phyloP scores from a whole-genome alignment of 1,139 yeast genomes.

The Hansenula sp. region DNA sequence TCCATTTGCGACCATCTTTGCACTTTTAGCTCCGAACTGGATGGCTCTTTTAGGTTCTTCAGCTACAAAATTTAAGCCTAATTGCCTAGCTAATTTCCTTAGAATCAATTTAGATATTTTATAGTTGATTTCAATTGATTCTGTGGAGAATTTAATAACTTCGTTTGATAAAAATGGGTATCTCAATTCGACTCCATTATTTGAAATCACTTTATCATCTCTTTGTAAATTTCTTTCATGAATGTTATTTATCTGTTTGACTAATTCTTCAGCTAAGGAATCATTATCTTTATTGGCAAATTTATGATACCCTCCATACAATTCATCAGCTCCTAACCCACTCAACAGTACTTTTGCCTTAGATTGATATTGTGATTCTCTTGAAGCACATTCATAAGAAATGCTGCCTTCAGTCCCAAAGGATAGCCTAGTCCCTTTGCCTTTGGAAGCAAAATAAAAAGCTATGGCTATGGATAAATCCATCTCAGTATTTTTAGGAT shows the following conservation, averaged over 20 bases:
- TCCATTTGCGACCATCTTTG: slow-evolving; percentile 58
- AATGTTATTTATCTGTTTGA: slow-evolving; percentile 66
- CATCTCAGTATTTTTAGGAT: slow-evolving; percentile 89
- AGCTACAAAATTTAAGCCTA: slow-evolving; percentile 55
- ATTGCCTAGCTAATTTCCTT: slow-evolving; percentile 52
- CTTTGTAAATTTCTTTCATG: slow-evolving; percentile 81
- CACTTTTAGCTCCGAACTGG: slow-evolving; percentile 94
- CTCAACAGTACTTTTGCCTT: slow-evolving; percentile 71
- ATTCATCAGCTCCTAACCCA: slow-evolving; percentile 97
- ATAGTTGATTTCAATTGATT: slow-evolving; percentile 45
- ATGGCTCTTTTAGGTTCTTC: slow-evolving; percentile 90
- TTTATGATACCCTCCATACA: slow-evolving; percentile 82
- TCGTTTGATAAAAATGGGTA: slow-evolving; percentile 79
- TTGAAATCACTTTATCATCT: slow-evolving; percentile 82
- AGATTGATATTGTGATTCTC: slow-evolving; percentile 36
- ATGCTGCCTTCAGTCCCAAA: slow-evolving; percentile 13
- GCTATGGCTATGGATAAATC: slow-evolving; percentile 93
- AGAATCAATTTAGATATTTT: slow-evolving; percentile 63
- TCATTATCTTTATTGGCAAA: slow-evolving; percentile 28
- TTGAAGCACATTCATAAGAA: slow-evolving; percentile 7
- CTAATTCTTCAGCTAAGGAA: slow-evolving; percentile 50
- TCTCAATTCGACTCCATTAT: slow-evolving; percentile 87
- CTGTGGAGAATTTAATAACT: slow-evolving; percentile 51
- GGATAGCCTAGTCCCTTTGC: slow-evolving; percentile 33
- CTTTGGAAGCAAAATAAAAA: slow-evolving; percentile 82